Evolutionary conservation across 2,329 filamentous ascomycete genomes (phyloP), one percentile per base, ranked within the genome.

Genomic region (Monosporascus sp.): DNA sequence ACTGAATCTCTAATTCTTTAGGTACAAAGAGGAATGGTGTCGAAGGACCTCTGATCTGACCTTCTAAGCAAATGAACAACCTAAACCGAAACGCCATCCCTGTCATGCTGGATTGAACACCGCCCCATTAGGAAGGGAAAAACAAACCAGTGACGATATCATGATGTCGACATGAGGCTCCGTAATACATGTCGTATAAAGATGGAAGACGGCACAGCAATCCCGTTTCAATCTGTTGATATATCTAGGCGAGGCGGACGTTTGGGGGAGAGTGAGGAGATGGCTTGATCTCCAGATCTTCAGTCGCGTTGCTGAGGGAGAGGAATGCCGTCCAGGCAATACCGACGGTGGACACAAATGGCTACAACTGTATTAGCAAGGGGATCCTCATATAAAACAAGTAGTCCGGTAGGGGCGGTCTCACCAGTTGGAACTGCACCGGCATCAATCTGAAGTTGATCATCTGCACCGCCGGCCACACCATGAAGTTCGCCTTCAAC

Each of bases 241-340:
- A 18, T 6, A 18, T 48, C 54, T 56, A 62, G 45, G 60, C 36
- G 4, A 75, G 63, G 17, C 72, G 72, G 47, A 74, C 70, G 49
- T 68, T 65, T 18, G 69, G 61, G 17, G 69, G 65, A 50, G 68
- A 63, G 7, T 63, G 63, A 15, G 62, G 59, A 39, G 60, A 49
- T 38, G 65, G 64, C 53, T 61, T 62, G 50, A 58, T 54, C 47
- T 70, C 72, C 15, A 76, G 78, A 50, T 93, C 88, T 54, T 95
- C 90, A 3, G 90, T 79, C 5, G 91, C 86, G 73, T 97, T 97
- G 56, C 88, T 89, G 49, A 99, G 80, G 3, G 92, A 97, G 11
- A 99, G 83, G 71, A 97, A 99, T 20, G 92, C 93, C 11, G 94
- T 97, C 94, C 93, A 97, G 36, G 91, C 91, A 64, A 97, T 97